phyloP scores from a whole-genome alignment of 2,329 filamentous ascomycete species.

The Microsporum ferrugineum region DNA sequence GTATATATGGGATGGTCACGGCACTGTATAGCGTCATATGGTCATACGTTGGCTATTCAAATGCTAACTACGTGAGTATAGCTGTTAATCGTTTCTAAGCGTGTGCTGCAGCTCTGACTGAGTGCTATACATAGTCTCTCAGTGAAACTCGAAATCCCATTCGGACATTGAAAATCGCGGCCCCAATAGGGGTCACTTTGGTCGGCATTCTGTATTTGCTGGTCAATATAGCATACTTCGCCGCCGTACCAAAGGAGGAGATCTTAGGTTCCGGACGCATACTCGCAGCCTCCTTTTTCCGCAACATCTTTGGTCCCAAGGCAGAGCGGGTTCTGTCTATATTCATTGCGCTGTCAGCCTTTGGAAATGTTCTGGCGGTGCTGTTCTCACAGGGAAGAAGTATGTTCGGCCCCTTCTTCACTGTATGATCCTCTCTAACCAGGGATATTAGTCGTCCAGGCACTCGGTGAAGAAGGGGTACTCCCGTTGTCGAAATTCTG shows the following conservation, averaged over 20 bases:
- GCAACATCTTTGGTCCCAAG: slow-evolving; percentile 46
- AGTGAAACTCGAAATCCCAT: slow-evolving; percentile 47
- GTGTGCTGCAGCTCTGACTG: neutral
- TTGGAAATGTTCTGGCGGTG: slow-evolving; percentile 50
- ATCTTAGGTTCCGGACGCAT: slow-evolving; percentile 44
- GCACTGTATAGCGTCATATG: slow-evolving; percentile 52
- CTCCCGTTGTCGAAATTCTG: slow-evolving; percentile 55
- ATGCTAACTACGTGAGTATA: slow-evolving; percentile 48
- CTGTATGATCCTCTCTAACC: neutral
- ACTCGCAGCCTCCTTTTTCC: slow-evolving; percentile 48
- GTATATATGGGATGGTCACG: slow-evolving; percentile 42
- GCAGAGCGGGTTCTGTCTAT: slow-evolving; percentile 49
- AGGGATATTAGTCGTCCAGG: slow-evolving; percentile 32
- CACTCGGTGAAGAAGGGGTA: slow-evolving; percentile 59
- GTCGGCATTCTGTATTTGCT: slow-evolving; percentile 48
- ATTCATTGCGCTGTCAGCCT: slow-evolving; percentile 49
- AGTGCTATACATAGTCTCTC: slow-evolving; percentile 30
- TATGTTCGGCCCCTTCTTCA: slow-evolving; percentile 15
- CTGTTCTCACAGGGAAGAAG: slow-evolving; percentile 39
- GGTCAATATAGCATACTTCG: slow-evolving; percentile 49
- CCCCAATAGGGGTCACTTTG: slow-evolving; percentile 43
- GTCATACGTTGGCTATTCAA: slow-evolving; percentile 50
- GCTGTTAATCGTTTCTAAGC: neutral
- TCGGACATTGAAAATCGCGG: slow-evolving; percentile 47
- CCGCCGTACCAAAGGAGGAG: slow-evolving; percentile 46